Evolutionary conservation across 768 basidiomycete genomes (phyloP).

Genomic region (Leccinum broughii): DNA sequence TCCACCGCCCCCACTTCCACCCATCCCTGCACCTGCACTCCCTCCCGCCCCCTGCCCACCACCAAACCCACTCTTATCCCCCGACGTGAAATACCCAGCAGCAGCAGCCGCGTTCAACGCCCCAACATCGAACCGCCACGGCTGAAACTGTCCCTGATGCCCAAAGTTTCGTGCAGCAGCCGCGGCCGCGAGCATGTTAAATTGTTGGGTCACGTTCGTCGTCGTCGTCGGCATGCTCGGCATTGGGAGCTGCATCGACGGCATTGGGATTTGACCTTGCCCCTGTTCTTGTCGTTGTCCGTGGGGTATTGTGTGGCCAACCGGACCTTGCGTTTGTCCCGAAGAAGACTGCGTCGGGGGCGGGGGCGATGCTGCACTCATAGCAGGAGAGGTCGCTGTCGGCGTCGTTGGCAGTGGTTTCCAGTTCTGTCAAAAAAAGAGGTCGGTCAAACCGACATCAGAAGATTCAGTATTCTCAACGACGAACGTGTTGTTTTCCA

Average conservation of each 20-base stretch:
- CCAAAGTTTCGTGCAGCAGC: conserved; percentile 27
- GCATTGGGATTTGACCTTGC: neutral
- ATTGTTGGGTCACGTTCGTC: conserved; percentile 20
- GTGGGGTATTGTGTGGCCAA: neutral
- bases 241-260: neutral
- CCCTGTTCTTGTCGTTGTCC: neutral
- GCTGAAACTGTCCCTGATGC: conserved; percentile 25
- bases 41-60: conserved; percentile 4
- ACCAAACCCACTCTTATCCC: conserved; percentile 20
- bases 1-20: conserved; percentile 6
- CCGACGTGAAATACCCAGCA: conserved; percentile 20
- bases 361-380: neutral
- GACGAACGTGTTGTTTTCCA: conserved; percentile 71
- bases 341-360: conserved; percentile 7
- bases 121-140: conserved; percentile 17
- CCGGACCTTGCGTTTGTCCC: neutral
- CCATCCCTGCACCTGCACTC: neutral
- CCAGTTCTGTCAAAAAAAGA: conserved; percentile 43
- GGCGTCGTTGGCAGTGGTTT: conserved; percentile 47
- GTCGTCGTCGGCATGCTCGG: neutral
- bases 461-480: neutral
- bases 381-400: conserved; percentile 2
- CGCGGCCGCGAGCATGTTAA: conserved; percentile 28
- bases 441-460: neutral
- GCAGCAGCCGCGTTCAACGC: conserved; percentile 17